phyloP scores from a whole-genome alignment of 2,329 filamentous ascomycete species.

The Akanthomyces muscarius region DNA sequence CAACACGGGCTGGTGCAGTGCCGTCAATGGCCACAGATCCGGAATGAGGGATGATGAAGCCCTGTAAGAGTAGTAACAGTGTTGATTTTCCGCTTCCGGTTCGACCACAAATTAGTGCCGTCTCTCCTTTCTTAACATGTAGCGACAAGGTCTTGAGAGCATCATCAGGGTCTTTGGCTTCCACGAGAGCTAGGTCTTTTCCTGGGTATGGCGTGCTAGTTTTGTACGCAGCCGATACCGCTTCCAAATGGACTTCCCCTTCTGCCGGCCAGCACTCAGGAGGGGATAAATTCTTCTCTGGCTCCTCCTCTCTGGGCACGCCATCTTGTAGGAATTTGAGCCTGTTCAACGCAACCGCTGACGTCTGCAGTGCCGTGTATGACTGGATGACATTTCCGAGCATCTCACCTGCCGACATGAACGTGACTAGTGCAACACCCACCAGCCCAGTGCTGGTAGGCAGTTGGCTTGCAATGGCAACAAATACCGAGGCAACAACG shows the following conservation, averaged over 20 bases:
- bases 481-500: conserved; percentile 8
- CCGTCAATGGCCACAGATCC: neutral
- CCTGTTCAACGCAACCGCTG: conserved; percentile 4
- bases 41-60: neutral
- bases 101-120: conserved; percentile 2
- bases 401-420: conserved; percentile 9
- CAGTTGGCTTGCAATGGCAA: conserved; percentile 8
- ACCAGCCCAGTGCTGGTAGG: conserved; percentile 9
- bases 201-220: conserved; percentile 3
- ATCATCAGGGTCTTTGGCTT: neutral
- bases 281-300: neutral
- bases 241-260: neutral
- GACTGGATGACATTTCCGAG: neutral
- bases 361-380: conserved; percentile 1
- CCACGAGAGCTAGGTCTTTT: neutral
- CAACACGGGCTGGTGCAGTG: neutral
- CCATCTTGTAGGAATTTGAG: conserved; percentile 6
- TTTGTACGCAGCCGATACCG: conserved; percentile 1
- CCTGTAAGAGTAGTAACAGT: conserved; percentile 3
- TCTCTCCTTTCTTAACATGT: neutral
- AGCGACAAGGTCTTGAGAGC: conserved; percentile 1
- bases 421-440: conserved; percentile 5
- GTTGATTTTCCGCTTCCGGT: conserved; percentile 14
- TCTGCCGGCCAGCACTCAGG: neutral
- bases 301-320: neutral